Conservation (phyloP, 2,329 filamentous ascomycete species). For the Colletotrichum musicola region DNA sequence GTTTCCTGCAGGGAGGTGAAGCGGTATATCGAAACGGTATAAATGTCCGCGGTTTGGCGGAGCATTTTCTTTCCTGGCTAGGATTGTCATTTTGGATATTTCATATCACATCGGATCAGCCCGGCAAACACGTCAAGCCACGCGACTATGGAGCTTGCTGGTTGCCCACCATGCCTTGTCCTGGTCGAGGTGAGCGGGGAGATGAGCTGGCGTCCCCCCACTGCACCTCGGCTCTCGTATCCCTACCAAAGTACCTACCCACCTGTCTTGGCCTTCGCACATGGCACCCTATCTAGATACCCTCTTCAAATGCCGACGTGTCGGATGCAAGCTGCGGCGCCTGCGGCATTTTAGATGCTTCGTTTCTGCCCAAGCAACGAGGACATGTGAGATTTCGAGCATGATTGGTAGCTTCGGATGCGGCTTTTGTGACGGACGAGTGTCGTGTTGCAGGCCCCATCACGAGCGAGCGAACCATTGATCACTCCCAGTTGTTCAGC, state of each 20-base stretch:
- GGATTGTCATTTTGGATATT: slow-evolving; percentile 11
- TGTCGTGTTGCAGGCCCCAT: slow-evolving; percentile 24
- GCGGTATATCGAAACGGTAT: slow-evolving; percentile 84
- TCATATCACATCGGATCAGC: neutral
- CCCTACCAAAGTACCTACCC: neutral
- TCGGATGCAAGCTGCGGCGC: slow-evolving; percentile 7
- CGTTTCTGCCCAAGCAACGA: neutral
- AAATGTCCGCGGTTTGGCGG: slow-evolving; percentile 28
- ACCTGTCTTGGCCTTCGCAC: neutral
- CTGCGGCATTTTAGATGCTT: slow-evolving; percentile 1
- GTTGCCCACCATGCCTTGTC: neutral
- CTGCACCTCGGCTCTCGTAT: slow-evolving; percentile 7
- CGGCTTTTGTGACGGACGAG: slow-evolving; percentile 24
- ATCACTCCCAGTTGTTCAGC: slow-evolving; percentile 7
- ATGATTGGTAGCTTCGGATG: slow-evolving; percentile 30
- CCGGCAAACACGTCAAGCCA: slow-evolving; percentile 20
- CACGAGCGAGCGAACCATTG: slow-evolving; percentile 9
- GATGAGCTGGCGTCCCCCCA: slow-evolving; percentile 6
- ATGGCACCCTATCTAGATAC: slow-evolving; percentile 32
- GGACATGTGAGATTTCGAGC: slow-evolving; percentile 2
- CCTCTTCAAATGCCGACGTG: slow-evolving; percentile 32
- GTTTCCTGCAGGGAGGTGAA: slow-evolving; percentile 74
- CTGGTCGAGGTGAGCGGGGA: slow-evolving; percentile 1
- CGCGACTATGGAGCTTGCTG: slow-evolving; percentile 11
- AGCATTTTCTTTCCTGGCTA: slow-evolving; percentile 8